Conservation (phyloP, 1,284 basidiomycete species). For the Puccinia coronata region DNA sequence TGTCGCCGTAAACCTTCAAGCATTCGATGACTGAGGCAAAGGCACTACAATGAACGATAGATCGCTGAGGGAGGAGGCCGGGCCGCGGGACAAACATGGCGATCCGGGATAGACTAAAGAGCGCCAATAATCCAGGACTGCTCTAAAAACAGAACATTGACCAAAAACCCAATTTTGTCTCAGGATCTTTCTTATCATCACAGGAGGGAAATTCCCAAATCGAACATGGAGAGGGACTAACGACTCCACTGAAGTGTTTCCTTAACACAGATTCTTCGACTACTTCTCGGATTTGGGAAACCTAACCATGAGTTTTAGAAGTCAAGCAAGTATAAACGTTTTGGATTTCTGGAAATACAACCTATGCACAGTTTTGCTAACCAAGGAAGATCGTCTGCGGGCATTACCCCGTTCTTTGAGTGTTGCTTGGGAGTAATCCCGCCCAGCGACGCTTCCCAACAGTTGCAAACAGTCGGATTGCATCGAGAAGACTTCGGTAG, state of each 20-base stretch:
- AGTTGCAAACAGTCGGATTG: slow-evolving; percentile 46
- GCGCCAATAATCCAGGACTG: slow-evolving; percentile 29
- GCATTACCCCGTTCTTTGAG: background rate
- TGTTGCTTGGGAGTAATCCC: background rate
- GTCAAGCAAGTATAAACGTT: background rate
- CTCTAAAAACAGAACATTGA: slow-evolving; percentile 5
- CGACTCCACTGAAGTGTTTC: slow-evolving; percentile 10
- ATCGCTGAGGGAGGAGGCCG: slow-evolving; percentile 39
- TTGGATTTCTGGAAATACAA: background rate
- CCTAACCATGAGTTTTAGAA: background rate
- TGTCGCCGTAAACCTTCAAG: slow-evolving; percentile 6
- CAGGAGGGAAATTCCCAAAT: too few relatives aligned
- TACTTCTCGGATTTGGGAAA: slow-evolving; percentile 37
- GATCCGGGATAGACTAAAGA: slow-evolving; percentile 36
- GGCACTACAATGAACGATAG: slow-evolving; percentile 30
- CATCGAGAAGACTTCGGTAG: slow-evolving; percentile 19
- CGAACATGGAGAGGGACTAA: slow-evolving; percentile 2
- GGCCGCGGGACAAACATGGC: slow-evolving; percentile 40
- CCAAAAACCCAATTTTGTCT: background rate
- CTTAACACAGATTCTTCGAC: slow-evolving; percentile 19
- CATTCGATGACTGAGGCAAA: slow-evolving; percentile 17
- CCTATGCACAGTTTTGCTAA: background rate
- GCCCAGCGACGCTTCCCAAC: background rate
- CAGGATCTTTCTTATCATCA: background rate
- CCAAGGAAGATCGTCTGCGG: slow-evolving; percentile 17